Evolutionary conservation across 2,329 filamentous ascomycete genomes (phyloP).

Genomic region (Balansia obtecta): DNA sequence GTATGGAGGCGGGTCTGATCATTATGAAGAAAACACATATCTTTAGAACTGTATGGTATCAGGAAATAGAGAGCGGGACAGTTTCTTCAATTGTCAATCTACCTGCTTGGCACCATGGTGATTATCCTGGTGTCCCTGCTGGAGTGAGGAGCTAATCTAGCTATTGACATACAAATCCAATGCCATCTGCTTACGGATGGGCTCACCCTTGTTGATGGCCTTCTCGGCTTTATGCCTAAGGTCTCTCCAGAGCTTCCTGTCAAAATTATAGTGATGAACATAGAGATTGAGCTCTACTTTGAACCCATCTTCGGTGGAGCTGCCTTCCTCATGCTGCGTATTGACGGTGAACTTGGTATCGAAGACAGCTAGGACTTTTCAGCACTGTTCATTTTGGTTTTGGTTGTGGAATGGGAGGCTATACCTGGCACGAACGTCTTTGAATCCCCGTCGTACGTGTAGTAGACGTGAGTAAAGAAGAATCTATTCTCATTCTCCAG

Average conservation of each 20-base stretch:
- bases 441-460: not conserved
- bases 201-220: not conserved
- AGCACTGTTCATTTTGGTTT: not conserved
- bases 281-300: not conserved
- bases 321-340: not conserved
- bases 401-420: no score
- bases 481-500: not conserved
- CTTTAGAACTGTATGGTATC: no score
- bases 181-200: constrained; percentile 1
- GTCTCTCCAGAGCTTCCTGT: not conserved
- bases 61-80: no score
- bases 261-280: not conserved
- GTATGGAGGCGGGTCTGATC: no score
- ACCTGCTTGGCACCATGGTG: no score
- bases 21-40: no score
- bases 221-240: not conserved
- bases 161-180: not conserved
- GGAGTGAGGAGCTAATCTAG: not conserved
- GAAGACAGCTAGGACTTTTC: not conserved
- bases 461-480: not conserved
- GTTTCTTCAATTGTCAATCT: no score
- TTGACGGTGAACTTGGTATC: not conserved
- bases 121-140: no score
- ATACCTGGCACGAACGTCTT: not conserved
- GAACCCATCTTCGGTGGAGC: not conserved